phyloP scores from a whole-genome alignment of 345 rosid species.

The Odontarrhena argentea region DNA sequence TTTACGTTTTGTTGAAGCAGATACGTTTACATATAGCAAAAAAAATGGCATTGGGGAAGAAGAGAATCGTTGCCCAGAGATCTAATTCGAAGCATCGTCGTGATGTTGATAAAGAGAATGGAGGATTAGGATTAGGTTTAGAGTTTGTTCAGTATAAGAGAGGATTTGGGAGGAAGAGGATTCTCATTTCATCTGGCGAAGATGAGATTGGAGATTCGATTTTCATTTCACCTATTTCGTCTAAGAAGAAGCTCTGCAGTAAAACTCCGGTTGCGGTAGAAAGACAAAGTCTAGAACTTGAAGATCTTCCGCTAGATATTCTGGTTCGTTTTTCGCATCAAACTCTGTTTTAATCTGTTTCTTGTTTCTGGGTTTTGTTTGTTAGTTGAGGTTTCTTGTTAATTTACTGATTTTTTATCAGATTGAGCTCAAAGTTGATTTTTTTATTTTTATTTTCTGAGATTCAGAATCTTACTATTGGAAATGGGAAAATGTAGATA shows the following conservation, averaged over 20 bases:
- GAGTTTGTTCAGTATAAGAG: constrained; percentile 53
- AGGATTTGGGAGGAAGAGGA: constrained; percentile 80
- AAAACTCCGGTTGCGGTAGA: constrained; percentile 11
- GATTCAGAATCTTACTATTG: neutral
- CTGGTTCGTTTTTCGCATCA: constrained; percentile 51
- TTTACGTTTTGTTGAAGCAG: neutral
- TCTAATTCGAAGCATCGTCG: constrained; percentile 35
- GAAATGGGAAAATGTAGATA: no score
- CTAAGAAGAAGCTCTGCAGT: constrained; percentile 69
- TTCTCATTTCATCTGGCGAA: constrained; percentile 46
- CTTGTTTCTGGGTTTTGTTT: neutral
- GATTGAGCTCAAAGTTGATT: constrained; percentile 1
- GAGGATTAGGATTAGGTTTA: constrained; percentile 43
- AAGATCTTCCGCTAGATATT: constrained; percentile 66
- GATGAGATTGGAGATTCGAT: constrained; percentile 33
- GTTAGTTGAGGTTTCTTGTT: neutral
- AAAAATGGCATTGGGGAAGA: constrained; percentile 56
- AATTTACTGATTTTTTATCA: neutral
- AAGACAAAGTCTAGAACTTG: constrained; percentile 49
- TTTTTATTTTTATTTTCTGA: neutral
- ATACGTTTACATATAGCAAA: neutral
- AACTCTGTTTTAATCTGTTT: neutral
- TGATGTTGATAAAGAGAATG: constrained; percentile 20
- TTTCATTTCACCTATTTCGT: constrained; percentile 37
- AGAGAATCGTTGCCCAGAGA: constrained; percentile 45